Conservation (phyloP, 2,329 filamentous ascomycete species). For the Microsporum audouinii region DNA sequence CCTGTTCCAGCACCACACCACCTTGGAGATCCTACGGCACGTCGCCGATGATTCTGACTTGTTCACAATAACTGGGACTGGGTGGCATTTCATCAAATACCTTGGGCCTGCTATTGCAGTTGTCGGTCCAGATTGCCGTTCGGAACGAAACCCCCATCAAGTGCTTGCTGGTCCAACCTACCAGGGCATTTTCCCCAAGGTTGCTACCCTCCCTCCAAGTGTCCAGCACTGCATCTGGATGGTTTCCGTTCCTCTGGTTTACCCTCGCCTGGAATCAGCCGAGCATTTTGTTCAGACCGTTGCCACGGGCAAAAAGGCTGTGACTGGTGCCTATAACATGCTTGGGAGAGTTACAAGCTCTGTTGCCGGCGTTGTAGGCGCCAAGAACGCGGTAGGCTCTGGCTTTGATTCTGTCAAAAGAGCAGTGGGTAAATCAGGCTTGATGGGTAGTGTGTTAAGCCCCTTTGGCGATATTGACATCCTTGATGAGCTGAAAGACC, state of each 20-base stretch:
- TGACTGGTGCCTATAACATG: slow-evolving; percentile 93
- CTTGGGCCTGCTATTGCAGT: slow-evolving; percentile 83
- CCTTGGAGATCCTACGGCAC: slow-evolving; percentile 81
- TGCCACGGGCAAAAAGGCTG: slow-evolving; percentile 88
- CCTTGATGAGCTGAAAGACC: slow-evolving; percentile 83
- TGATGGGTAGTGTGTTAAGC: slow-evolving; percentile 92
- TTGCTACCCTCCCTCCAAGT: slow-evolving; percentile 77
- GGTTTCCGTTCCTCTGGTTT: slow-evolving; percentile 80
- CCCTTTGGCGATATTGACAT: slow-evolving; percentile 95
- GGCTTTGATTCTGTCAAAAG: slow-evolving; percentile 94
- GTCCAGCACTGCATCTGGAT: slow-evolving; percentile 98
- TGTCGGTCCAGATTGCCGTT: slow-evolving; percentile 81
- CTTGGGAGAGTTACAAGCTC: slow-evolving; percentile 90
- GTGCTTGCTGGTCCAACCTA: slow-evolving; percentile 96
- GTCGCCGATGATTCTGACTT: slow-evolving; percentile 79
- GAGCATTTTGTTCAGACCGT: slow-evolving; percentile 86
- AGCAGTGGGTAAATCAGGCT: slow-evolving; percentile 83
- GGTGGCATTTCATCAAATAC: slow-evolving; percentile 98
- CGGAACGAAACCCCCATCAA: slow-evolving; percentile 77
- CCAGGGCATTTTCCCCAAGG: slow-evolving; percentile 91
- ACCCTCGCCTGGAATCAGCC: slow-evolving; percentile 80
- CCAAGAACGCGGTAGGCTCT: slow-evolving; percentile 81
- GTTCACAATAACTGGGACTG: slow-evolving; percentile 92
- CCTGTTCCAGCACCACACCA: slow-evolving; percentile 96
- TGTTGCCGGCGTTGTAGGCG: slow-evolving; percentile 88